Conservation (phyloP, 2,329 filamentous ascomycete genomes). For the Ophiostoma sp. region DNA sequence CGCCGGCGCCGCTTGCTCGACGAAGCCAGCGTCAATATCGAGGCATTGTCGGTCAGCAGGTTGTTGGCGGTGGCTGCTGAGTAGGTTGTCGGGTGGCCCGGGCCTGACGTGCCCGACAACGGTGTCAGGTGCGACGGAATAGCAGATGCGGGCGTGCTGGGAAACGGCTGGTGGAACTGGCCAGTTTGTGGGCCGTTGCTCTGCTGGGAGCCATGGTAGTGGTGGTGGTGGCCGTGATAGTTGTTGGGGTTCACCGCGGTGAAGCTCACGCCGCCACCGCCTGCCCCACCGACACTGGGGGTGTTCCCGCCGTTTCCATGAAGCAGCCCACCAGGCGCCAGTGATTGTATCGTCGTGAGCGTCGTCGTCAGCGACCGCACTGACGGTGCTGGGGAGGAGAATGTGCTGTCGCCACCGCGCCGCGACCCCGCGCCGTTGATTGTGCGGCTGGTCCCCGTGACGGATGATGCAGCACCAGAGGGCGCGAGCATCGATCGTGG, state of each 20-base stretch:
- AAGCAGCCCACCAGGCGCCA: slow-evolving; percentile 50
- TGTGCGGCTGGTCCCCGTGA: slow-evolving; percentile 69
- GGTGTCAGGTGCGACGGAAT: slow-evolving; percentile 65
- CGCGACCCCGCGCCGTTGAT: slow-evolving; percentile 53
- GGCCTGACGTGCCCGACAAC: slow-evolving; percentile 27
- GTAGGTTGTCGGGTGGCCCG: slow-evolving; percentile 63
- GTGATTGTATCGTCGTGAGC: slow-evolving; percentile 77
- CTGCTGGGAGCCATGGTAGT: slow-evolving; percentile 40
- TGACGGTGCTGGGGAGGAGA: slow-evolving; percentile 76
- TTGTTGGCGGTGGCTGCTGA: slow-evolving; percentile 75
- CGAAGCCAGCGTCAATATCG: slow-evolving; percentile 76
- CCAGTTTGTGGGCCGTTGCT: slow-evolving; percentile 43
- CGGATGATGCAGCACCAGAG: slow-evolving; percentile 55
- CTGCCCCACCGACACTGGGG: slow-evolving; percentile 21
- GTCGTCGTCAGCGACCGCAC: slow-evolving; percentile 77
- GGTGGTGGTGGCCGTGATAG: slow-evolving; percentile 15
- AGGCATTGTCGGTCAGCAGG: slow-evolving; percentile 76
- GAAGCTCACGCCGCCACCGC: slow-evolving; percentile 18
- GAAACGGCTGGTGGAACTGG: slow-evolving; percentile 62
- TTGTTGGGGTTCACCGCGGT: slow-evolving; percentile 38
- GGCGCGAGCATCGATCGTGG: slow-evolving; percentile 67
- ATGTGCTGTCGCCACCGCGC: slow-evolving; percentile 68
- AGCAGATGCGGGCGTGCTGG: slow-evolving; percentile 60
- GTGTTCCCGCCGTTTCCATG: slow-evolving; percentile 39
- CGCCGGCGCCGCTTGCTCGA: slow-evolving; percentile 72